A percentile compares a stretch with the other conserved stretches of the same genome.
These are phyloP conservation scores for Tausonia pullulans DNA, from an alignment of 1,284 basidiomycete genomes.

Conservation along the genomic window DNA sequence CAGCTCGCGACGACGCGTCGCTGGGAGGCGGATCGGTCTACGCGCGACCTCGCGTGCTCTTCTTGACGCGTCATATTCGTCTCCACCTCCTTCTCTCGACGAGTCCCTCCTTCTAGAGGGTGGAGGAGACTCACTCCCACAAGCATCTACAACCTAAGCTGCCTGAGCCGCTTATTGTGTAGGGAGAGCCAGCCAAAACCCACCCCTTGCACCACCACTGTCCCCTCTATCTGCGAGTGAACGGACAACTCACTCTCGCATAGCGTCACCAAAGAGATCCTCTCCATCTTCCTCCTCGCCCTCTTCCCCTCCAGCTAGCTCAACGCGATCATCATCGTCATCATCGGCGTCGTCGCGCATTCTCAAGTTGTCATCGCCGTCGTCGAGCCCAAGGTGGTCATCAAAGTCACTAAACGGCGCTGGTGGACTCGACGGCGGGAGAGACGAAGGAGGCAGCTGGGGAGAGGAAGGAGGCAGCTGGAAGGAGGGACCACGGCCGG, in stretches of 20 bases:
- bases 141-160: background rate
- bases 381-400: conserved; percentile 62
- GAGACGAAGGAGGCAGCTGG: conserved; percentile 42
- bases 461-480: conserved; percentile 26
- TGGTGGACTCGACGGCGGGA: conserved; percentile 72
- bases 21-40: background rate
- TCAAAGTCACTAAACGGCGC: conserved; percentile 78
- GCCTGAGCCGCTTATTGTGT: background rate
- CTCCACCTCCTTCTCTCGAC: conserved; percentile 7
- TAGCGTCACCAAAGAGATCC: conserved; percentile 76
- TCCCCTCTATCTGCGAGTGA: conserved; percentile 6
- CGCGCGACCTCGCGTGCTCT: too few relatives aligned
- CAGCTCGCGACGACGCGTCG: background rate
- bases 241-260: conserved; percentile 51
- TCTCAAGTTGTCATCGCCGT: conserved; percentile 51
- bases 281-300: conserved; percentile 60
- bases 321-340: conserved; percentile 60
- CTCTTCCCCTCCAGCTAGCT: conserved; percentile 23
- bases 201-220: too few relatives aligned
- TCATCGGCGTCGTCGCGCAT: conserved; percentile 49
- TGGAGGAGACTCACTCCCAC: background rate
- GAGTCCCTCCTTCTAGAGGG: background rate
- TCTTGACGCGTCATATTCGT: background rate
- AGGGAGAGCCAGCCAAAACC: background rate
- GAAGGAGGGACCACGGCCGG: conserved; percentile 28